A percentile compares a stretch with the other conserved stretches of the same genome.
These are phyloP conservation scores for Setaria viridis DNA, from an alignment of 202 grass and related monocot genomes.

Conservation along the genomic window DNA sequence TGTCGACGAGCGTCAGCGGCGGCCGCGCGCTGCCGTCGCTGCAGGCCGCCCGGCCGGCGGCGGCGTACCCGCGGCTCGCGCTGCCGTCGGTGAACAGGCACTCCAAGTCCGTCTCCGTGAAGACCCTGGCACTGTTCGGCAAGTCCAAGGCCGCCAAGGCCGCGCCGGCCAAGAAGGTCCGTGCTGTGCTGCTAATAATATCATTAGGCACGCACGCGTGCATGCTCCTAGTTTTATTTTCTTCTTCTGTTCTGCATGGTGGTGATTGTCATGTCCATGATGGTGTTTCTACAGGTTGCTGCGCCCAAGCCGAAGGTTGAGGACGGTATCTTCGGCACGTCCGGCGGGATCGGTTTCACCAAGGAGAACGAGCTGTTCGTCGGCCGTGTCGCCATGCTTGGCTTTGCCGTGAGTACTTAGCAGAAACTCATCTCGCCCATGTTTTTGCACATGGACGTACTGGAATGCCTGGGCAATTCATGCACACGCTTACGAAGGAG, in stretches of 20 bases:
- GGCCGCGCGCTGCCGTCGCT: slow-evolving; percentile 48
- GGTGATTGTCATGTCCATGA: background rate
- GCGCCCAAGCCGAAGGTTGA: slow-evolving; percentile 72
- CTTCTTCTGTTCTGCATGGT: background rate
- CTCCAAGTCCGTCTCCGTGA: slow-evolving; percentile 47
- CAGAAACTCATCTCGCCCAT: background rate
- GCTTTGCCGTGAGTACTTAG: slow-evolving; percentile 82
- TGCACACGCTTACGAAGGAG: background rate
- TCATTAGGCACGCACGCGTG: no score
- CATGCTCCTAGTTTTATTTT: background rate
- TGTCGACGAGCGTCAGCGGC: slow-evolving; percentile 65
- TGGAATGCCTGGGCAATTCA: background rate
- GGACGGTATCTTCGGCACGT: slow-evolving; percentile 94
- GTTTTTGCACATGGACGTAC: background rate
- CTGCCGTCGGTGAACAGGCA: slow-evolving; percentile 21
- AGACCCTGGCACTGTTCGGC: slow-evolving; percentile 64
- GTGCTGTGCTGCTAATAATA: background rate
- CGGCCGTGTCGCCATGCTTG: slow-evolving; percentile 95
- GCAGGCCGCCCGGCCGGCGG: slow-evolving; percentile 51
- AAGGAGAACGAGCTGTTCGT: slow-evolving; percentile 99
- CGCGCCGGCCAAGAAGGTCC: slow-evolving; percentile 57
- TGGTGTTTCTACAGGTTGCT: slow-evolving; percentile 14
- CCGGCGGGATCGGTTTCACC: slow-evolving; percentile 97
- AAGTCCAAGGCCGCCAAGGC: slow-evolving; percentile 79
- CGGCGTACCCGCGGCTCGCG: slow-evolving; percentile 49